phyloP scores from a whole-genome alignment of 1,284 basidiomycete species.

The Schizopora paradoxa region DNA sequence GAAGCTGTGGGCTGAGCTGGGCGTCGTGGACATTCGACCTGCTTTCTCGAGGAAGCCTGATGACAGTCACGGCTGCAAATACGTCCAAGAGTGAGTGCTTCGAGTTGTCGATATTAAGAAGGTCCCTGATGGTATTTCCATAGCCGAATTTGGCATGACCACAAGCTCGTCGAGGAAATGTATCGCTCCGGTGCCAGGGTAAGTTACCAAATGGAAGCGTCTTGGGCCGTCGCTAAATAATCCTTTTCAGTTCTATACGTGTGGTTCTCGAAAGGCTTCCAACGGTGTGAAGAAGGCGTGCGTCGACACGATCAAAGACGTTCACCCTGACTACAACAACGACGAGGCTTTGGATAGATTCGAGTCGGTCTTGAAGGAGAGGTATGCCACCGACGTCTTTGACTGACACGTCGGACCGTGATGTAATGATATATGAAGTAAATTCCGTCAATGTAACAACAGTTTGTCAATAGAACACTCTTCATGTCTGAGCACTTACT shows the following conservation, averaged over 20 bases:
- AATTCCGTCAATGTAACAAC: no score
- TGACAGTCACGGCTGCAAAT: slow-evolving; percentile 38
- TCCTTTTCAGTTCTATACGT: slow-evolving; percentile 39
- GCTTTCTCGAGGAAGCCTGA: slow-evolving; percentile 40
- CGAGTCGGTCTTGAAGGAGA: slow-evolving; percentile 32
- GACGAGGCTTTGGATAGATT: slow-evolving; percentile 28
- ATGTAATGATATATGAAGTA: neutral
- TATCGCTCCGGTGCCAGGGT: slow-evolving; percentile 33
- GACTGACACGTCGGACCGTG: slow-evolving; percentile 20
- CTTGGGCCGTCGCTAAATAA: neutral
- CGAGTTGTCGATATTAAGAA: neutral
- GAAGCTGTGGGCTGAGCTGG: slow-evolving; percentile 38
- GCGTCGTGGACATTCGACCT: slow-evolving; percentile 44
- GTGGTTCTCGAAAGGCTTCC: slow-evolving; percentile 38
- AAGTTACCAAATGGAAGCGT: neutral
- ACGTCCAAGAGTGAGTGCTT: slow-evolving; percentile 43
- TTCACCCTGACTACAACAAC: slow-evolving; percentile 22
- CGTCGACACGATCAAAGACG: slow-evolving; percentile 33
- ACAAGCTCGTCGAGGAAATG: slow-evolving; percentile 30
- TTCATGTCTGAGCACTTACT: no score
- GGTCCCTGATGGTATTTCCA: neutral
- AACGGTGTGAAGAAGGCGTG: slow-evolving; percentile 35
- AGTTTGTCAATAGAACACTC: no score
- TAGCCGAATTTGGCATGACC: slow-evolving; percentile 45
- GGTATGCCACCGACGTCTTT: slow-evolving; percentile 44